Evolutionary conservation across 176 grass and related monocot genomes (phyloP), one percentile per base, ranked within the genome.

Genomic region (Metroxylon sagu): DNA sequence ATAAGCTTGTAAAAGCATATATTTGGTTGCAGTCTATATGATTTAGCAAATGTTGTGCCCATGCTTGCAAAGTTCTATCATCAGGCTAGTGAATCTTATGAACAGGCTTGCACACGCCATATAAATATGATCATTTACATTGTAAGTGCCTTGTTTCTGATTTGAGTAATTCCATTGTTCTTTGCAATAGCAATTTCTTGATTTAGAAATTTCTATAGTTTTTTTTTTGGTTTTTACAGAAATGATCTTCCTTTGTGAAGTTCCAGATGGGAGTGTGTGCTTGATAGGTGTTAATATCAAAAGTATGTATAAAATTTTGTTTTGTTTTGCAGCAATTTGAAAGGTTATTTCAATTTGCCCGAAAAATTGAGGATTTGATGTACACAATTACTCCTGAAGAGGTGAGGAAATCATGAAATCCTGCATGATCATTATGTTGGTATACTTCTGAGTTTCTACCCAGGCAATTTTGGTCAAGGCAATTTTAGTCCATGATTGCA

Each of bases 91-190:
- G 88, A 88, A 85, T 70, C 76, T 48, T 98, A 98, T 61, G 88
- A 98, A 78, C 88, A 89, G 49, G 88, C 93, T 83, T 98, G 88
- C 78, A 98, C 93, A 71, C 84, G 79, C 55, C 93, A 92, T 79
- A 88, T 84, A 70, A 88, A 57, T 56, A 83, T 76, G 54, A 83
- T 98, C 59, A 98, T 98, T 88, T 82, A 88, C 70, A 77, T 85
- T 56, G 93, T 98, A 88, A 70, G 79, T 83, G 54, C 67, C 71
- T 73, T 1, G 52, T 51, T 28, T 74, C 59, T 49, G 26, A 65
- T 60, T 74, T 43, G 35, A 23, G 35, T 12, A 43, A 43, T 43
- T 43, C 35, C 8, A 43, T 43, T 43, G 35, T 43, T 43, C 8
- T 39, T 39, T 39, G 0, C 35, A 39, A 12, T 39, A 12, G 35